These are phyloP conservation scores for Microthlaspi erraticum DNA, from an alignment of 345 rosid genomes.

Conservation along the genomic window DNA sequence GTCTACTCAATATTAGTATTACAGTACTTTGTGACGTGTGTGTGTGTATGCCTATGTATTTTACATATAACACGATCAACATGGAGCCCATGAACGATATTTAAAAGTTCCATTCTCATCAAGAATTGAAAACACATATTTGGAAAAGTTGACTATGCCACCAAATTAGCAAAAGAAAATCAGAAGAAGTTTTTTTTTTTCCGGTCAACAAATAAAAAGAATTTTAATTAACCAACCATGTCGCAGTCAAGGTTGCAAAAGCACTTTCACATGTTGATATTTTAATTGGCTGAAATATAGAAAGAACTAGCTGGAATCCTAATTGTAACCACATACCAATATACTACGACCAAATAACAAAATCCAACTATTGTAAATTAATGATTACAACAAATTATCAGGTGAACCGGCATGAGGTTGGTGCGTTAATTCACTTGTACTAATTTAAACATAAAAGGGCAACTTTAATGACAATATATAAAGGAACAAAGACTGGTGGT, in stretches of 20 bases:
- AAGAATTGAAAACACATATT: background rate
- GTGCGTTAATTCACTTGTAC: constrained; percentile 22
- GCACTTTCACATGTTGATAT: constrained; percentile 23
- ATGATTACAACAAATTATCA: constrained; percentile 32
- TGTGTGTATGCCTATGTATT: constrained; percentile 12
- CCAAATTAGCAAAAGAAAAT: constrained; percentile 5
- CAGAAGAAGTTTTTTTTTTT: too few relatives aligned
- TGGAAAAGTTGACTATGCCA: constrained; percentile 7
- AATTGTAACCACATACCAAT: constrained; percentile 18
- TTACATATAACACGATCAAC: background rate
- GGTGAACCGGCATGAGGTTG: constrained; percentile 39
- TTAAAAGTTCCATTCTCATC: constrained; percentile 21
- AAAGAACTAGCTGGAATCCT: constrained; percentile 25
- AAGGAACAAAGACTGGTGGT: constrained; percentile 27
- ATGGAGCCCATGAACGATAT: constrained; percentile 35
- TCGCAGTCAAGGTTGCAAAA: constrained; percentile 37
- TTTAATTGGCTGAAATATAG: background rate
- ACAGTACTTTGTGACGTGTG: constrained; percentile 12
- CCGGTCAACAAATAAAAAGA: background rate
- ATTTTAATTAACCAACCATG: constrained; percentile 33
- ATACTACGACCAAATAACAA: constrained; percentile 30
- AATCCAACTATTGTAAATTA: constrained; percentile 20
- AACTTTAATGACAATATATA: constrained; percentile 27
- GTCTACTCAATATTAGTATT: constrained; percentile 1
- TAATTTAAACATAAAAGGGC: background rate